Evolutionary conservation across 805 yeast genomes (phyloP), one percentile per base, ranked within the genome.

Genomic region (Cyberlindnera mississippiensis): DNA sequence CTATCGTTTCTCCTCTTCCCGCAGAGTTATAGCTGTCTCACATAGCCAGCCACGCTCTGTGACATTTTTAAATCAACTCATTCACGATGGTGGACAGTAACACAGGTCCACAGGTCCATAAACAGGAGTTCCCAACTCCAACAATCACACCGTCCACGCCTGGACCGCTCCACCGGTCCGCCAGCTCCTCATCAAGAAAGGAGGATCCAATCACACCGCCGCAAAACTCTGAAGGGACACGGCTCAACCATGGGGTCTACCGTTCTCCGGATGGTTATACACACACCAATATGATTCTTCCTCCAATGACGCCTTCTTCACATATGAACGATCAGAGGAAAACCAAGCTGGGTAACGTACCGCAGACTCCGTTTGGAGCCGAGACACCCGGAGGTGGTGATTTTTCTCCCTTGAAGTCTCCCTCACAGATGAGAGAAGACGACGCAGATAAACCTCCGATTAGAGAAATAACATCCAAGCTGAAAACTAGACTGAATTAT

Each of bases 401-500:
- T 6, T 15, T 28, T 7, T 35, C 62, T 2, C 62, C 62, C 6
- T 35, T 58, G 31, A 58, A 56, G 22, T 56, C 61, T 0, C 62
- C 62, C 4, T 42, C 55, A n/a, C 49, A 46, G 6, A 11, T 33
- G 4, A 35, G 38, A 7, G 46, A 44, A 3, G 56, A 56, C 8
- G 51, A 44, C 11, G 61, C 48, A 15, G 56, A 51, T 11, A 57
- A 52, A 28, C 66, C 66, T 30, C 71, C 72, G 10, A 67, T 67
- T 12, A 57, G 70, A 37, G 66, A 65, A 35, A 61, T 68, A 15
- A 67, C 73, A 1, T 59, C 64, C 17, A 63, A 63, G 42, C 53
- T 69, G 31, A 65, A 64, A 42, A 65, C 71, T 12, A 55, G 72
- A 41, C 50, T 69, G 13, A 66, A 64, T 41, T 66, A 67, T 50